Evolutionary conservation across 148 eudicot genomes (phyloP).

Genomic region (Spergularia bocconei): DNA sequence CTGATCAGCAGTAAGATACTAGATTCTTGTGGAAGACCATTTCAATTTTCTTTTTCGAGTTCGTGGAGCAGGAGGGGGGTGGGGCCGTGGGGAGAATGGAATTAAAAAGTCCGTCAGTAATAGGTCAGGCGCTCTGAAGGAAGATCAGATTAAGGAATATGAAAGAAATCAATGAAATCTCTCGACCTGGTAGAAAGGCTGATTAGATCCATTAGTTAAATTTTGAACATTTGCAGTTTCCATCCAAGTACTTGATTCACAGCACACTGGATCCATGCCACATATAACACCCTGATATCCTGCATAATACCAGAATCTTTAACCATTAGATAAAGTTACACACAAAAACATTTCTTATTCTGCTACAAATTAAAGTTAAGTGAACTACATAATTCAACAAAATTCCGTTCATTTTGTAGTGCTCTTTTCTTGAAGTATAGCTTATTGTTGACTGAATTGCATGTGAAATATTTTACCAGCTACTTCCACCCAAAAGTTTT

Average conservation of each 20-base stretch:
- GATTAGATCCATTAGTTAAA: constrained; percentile 76
- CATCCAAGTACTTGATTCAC: constrained; percentile 92
- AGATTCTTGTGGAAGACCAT: neutral
- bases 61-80: neutral
- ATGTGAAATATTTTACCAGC: neutral
- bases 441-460: too few species aligned
- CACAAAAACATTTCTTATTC: neutral
- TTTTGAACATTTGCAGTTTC: constrained; percentile 68
- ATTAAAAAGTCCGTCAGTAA: neutral
- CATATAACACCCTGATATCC: constrained; percentile 89
- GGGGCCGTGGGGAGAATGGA: too few species aligned
- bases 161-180: neutral
- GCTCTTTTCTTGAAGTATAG: too few species aligned
- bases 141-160: neutral
- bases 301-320: constrained; percentile 23
- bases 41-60: neutral
- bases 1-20: neutral
- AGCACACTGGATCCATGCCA: constrained; percentile 98
- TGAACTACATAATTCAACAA: neutral
- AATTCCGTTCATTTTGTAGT: too few species aligned
- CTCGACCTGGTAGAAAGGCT: constrained; percentile 93
- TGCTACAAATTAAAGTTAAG: neutral
- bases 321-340: neutral
- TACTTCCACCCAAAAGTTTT: neutral
- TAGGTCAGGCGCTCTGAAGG: neutral